Evolutionary conservation across 2,329 filamentous ascomycete species (phyloP), one percentile per base, ranked within the genome.

Genomic region (Thyridium curvatum): DNA sequence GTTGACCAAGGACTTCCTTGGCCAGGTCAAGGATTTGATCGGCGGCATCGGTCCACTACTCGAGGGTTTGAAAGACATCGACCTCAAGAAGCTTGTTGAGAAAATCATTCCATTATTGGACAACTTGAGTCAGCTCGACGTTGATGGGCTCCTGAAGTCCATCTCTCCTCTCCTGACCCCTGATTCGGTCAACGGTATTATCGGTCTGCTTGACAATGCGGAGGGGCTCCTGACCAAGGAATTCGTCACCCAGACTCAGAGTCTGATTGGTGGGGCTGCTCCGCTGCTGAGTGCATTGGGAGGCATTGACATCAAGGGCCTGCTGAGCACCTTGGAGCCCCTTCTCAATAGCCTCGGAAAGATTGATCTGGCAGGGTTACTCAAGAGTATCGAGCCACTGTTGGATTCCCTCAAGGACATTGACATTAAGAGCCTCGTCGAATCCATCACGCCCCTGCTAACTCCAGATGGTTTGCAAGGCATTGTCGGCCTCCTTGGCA

Each of bases 221-320:
- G 54, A 56, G 38, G 35, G 39, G 13, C 38, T 58, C 17, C 41
- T 39, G 61, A 68, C 42, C 4, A 7, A 37, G 34, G 54, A 56
- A 12, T 66, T 67, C 35, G 64, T 67, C 48, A 64, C 65, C 37
- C 54, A 65, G 34, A 68, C 62, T 0, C 59, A 64, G 8, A 61
- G 54, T 0, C 55, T 65, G 14, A 55, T 65, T 14, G 51, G 50
- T 7, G 62, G 56, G 2, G 63, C 61, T 1, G 58, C 57, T 9
- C 63, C 63, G 0, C 49, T 68, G 8, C 46, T 68, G 18, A 48
- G 47, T 3, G 52, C 39, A 17, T 21, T 45, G 16, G 26, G 37
- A 10, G 43, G 41, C 0, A 30, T 45, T 8, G 43, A 45, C 15
- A 12, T 34, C 3, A 15, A 17, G 9, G 57, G 58, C 9, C 52